Percentiles rank a stretch among this genome's conserved stretches.
phyloP scores from a whole-genome alignment of 768 basidiomycete species.

The Tricholoma saponaceum region DNA sequence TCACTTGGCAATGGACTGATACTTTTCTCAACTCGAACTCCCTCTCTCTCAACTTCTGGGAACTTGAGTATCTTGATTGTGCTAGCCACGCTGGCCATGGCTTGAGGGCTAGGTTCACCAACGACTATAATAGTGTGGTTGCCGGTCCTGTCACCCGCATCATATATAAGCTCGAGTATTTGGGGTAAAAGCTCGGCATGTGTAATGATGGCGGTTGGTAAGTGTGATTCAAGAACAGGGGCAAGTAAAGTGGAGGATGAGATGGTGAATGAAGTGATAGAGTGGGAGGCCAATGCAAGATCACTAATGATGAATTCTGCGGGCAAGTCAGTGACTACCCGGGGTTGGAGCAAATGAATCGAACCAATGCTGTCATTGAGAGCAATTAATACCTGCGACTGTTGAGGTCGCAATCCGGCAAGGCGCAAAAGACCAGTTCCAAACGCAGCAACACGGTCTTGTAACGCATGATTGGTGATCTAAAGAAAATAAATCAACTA shows the following conservation, averaged over 20 bases:
- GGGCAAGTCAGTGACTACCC: background rate
- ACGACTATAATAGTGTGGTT: conserved; percentile 66
- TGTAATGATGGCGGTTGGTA: conserved; percentile 72
- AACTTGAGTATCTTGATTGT: conserved; percentile 60
- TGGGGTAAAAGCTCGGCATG: conserved; percentile 61
- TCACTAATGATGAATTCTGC: conserved; percentile 78
- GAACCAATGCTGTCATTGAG: conserved; percentile 77
- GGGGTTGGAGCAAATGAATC: conserved; percentile 10
- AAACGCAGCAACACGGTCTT: conserved; percentile 66
- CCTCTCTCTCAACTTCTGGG: conserved; percentile 68
- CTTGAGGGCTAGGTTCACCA: conserved; percentile 51
- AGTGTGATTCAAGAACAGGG: conserved; percentile 57
- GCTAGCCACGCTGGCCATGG: conserved; percentile 43
- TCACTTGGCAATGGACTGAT: conserved; percentile 49
- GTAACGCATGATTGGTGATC: conserved; percentile 73
- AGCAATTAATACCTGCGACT: conserved; percentile 69
- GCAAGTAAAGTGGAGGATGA: conserved; percentile 58
- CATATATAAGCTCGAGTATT: conserved; percentile 71
- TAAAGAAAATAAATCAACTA: conserved; percentile 22
- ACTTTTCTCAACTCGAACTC: conserved; percentile 44
- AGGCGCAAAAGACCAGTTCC: conserved; percentile 67
- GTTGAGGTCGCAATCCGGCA: conserved; percentile 48
- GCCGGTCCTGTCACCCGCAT: conserved; percentile 41
- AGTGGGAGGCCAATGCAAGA: conserved; percentile 69
- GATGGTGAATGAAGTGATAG: conserved; percentile 65